phyloP scores from a whole-genome alignment of 257 asterid species.

The Gentiana straminea region DNA sequence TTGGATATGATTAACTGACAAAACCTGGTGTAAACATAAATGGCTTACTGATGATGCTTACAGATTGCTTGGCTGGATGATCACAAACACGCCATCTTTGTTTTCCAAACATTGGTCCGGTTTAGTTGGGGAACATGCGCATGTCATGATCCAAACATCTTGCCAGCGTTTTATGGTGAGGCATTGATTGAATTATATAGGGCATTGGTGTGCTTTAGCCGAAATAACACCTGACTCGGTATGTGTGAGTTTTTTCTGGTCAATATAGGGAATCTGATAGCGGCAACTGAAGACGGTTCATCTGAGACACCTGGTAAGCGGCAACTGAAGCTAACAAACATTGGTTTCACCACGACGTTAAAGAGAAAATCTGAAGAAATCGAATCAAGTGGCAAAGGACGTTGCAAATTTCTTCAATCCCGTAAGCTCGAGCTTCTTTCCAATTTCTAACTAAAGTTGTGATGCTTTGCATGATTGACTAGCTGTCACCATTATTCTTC shows the following conservation, averaged over 20 bases:
- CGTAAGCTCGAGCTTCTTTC: constrained; percentile 79
- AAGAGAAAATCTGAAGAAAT: constrained; percentile 74
- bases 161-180: constrained; percentile 80
- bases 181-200: background rate
- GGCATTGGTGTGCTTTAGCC: no score
- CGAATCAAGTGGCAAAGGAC: constrained; percentile 75
- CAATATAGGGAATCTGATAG: constrained; percentile 65
- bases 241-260: background rate
- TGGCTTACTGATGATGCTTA: background rate
- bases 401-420: constrained; percentile 85
- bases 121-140: constrained; percentile 99
- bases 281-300: constrained; percentile 36
- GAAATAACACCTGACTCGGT: no score
- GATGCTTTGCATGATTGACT: background rate
- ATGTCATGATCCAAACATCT: constrained; percentile 8
- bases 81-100: constrained; percentile 49
- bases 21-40: no score
- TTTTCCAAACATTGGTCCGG: constrained; percentile 46
- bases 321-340: constrained; percentile 58
- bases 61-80: constrained; percentile 39
- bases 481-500: no score
- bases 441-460: constrained; percentile 30
- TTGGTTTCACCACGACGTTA: constrained; percentile 39
- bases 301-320: constrained; percentile 40
- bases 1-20: no score